Conservation (phyloP, 805 yeast genomes). For the Danielia reshetovae region DNA sequence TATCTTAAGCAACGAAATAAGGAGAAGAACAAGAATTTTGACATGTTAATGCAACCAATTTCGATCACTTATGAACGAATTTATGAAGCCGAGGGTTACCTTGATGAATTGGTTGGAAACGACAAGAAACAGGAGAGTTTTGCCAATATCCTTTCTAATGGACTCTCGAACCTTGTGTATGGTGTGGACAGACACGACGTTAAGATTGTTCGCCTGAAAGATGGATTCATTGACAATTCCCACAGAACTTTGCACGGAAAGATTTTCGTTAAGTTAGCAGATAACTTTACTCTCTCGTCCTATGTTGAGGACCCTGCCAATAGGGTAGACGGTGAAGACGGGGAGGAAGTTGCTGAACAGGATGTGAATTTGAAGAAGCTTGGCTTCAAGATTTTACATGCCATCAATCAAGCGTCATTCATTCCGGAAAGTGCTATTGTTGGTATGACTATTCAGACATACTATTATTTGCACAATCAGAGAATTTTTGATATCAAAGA, state of each 20-base stretch:
- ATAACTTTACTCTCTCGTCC: conserved; percentile 26
- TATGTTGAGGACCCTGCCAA: conserved; percentile 19
- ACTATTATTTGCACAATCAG: conserved; percentile 19
- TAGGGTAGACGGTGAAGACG: conserved; percentile 6
- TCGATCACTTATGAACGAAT: conserved; percentile 59
- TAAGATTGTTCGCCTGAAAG: conserved; percentile 6
- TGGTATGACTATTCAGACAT: conserved; percentile 42
- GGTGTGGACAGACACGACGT: conserved; percentile 7
- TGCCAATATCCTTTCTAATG: conserved; percentile 32
- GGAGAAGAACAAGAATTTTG: conserved; percentile 21
- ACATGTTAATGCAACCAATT: conserved; percentile 46
- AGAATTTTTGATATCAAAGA: conserved; percentile 18
- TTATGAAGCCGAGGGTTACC: conserved; percentile 52
- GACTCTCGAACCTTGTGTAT: conserved; percentile 27
- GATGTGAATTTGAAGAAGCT: conserved; percentile 41
- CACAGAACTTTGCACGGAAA: conserved; percentile 30
- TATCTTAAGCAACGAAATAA: conserved; percentile 34
- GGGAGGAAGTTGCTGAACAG: conserved; percentile 19
- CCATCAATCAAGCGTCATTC: conserved; percentile 46
- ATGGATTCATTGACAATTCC: conserved; percentile 29
- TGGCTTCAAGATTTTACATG: conserved; percentile 52
- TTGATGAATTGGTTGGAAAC: conserved; percentile 52
- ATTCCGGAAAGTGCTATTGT: conserved; percentile 53
- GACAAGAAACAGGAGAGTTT: conserved; percentile 55
- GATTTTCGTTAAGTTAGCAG: conserved; percentile 34